Evolutionary conservation across 805 yeast genomes (phyloP).

Genomic region (Vanderwaltozyma tropicalis): DNA sequence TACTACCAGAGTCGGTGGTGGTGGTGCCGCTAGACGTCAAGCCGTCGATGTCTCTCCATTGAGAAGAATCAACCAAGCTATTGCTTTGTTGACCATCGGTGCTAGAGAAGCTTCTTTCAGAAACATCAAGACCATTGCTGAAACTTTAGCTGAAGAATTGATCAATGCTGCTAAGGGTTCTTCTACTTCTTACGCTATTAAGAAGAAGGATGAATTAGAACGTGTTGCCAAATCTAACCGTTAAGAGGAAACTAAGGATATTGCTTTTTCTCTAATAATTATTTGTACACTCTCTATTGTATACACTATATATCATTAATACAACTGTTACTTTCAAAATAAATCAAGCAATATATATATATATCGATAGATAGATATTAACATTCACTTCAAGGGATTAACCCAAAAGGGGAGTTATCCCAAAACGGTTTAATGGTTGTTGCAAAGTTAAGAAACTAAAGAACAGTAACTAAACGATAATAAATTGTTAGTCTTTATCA

Average conservation of each 20-base stretch:
- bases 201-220: slow-evolving; percentile 99
- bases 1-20: slow-evolving; percentile 99
- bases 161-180: slow-evolving; percentile 99
- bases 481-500: too few species aligned
- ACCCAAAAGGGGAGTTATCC: too few species aligned
- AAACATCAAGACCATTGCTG: slow-evolving; percentile 99
- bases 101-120: slow-evolving; percentile 99
- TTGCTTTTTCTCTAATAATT: background rate
- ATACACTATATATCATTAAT: slow-evolving; percentile 1
- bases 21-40: slow-evolving; percentile 99
- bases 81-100: slow-evolving; percentile 96
- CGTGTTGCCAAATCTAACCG: slow-evolving; percentile 99
- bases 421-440: too few species aligned
- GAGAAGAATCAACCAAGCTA: slow-evolving; percentile 99
- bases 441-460: too few species aligned
- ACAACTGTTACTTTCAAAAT: slow-evolving; percentile 1
- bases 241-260: slow-evolving; percentile 37
- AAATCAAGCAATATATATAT: too few species aligned
- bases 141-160: slow-evolving; percentile 99
- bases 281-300: background rate
- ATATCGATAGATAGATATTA: too few species aligned
- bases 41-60: slow-evolving; percentile 99
- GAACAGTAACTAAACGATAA: too few species aligned
- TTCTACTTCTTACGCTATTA: slow-evolving; percentile 98
- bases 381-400: too few species aligned